These are phyloP conservation scores for Apiosordaria backusii DNA, from an alignment of 495 filamentous ascomycete species.

Conservation along the genomic window DNA sequence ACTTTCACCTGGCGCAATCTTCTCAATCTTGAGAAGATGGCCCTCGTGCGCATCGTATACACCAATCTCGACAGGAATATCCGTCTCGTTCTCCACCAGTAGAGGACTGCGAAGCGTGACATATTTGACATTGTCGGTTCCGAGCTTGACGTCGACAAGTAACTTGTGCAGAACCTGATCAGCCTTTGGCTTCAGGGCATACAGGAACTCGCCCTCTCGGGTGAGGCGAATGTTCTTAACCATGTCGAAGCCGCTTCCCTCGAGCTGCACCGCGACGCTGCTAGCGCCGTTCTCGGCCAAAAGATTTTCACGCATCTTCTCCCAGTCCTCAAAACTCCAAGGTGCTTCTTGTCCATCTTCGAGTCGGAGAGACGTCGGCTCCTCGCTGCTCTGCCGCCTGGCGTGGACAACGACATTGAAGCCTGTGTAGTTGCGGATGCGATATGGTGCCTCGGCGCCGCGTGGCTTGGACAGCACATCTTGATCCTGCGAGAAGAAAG, in stretches of 20 bases:
- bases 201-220: conserved; percentile 88
- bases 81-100: conserved; percentile 95
- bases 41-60: conserved; percentile 85
- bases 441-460: conserved; percentile 86
- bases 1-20: conserved; percentile 87
- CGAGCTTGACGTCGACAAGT: conserved; percentile 87
- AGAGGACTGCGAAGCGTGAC: conserved; percentile 94
- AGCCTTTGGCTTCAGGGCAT: conserved; percentile 74
- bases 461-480: conserved; percentile 93
- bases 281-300: conserved; percentile 72
- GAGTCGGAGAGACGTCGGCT: conserved; percentile 67
- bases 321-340: conserved; percentile 95
- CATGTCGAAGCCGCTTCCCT: conserved; percentile 89
- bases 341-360: conserved; percentile 85
- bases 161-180: conserved; percentile 81
- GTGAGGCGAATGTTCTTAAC: conserved; percentile 84
- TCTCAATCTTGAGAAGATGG: conserved; percentile 94
- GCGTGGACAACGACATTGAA: conserved; percentile 85
- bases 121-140: conserved; percentile 91
- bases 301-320: conserved; percentile 87
- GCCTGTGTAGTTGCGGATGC: conserved; percentile 91
- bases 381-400: conserved; percentile 57
- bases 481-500: conserved; percentile 83
- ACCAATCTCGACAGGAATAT: conserved; percentile 94
- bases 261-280: conserved; percentile 75